Conservation (phyloP, 768 basidiomycete genomes). For the Suillus brevipes region DNA sequence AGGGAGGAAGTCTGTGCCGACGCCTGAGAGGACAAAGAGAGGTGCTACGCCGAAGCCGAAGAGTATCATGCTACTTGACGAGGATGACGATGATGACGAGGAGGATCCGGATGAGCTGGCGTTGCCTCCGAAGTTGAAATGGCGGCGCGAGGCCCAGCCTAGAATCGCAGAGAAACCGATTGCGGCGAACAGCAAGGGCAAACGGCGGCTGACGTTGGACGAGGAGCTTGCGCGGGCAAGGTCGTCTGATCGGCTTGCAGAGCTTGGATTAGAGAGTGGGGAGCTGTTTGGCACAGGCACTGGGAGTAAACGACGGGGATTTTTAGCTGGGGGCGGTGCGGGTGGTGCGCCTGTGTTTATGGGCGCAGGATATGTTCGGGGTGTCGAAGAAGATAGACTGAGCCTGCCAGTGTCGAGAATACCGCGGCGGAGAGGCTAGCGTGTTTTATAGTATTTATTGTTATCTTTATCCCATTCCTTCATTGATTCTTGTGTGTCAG, state of each 20-base stretch:
- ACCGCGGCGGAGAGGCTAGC: conserved; percentile 23
- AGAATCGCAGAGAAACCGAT: neutral
- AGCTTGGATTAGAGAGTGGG: conserved; percentile 45
- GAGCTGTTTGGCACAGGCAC: conserved; percentile 50
- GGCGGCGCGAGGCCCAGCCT: neutral
- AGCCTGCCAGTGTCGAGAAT: conserved; percentile 21
- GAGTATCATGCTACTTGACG: conserved; percentile 14
- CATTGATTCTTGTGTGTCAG: neutral
- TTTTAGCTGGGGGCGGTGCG: conserved; percentile 73
- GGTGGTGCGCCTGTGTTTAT: conserved; percentile 72
- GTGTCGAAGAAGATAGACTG: conserved; percentile 38
- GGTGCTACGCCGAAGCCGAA: conserved; percentile 33
- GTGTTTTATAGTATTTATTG: neutral
- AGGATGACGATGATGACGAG: conserved; percentile 30
- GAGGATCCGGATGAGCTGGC: conserved; percentile 36
- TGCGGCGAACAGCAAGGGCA: conserved; percentile 19
- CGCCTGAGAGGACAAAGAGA: conserved; percentile 24
- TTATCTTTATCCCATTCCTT: conserved; percentile 1
- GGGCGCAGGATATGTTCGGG: conserved; percentile 66
- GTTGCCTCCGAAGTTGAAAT: conserved; percentile 26
- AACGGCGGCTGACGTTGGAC: conserved; percentile 59
- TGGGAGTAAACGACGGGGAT: conserved; percentile 54
- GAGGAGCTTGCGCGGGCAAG: conserved; percentile 58
- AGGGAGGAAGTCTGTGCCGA: neutral
- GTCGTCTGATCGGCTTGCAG: conserved; percentile 38